Evolutionary conservation across 345 rosid genomes (phyloP).

Genomic region (Salix purpurea): DNA sequence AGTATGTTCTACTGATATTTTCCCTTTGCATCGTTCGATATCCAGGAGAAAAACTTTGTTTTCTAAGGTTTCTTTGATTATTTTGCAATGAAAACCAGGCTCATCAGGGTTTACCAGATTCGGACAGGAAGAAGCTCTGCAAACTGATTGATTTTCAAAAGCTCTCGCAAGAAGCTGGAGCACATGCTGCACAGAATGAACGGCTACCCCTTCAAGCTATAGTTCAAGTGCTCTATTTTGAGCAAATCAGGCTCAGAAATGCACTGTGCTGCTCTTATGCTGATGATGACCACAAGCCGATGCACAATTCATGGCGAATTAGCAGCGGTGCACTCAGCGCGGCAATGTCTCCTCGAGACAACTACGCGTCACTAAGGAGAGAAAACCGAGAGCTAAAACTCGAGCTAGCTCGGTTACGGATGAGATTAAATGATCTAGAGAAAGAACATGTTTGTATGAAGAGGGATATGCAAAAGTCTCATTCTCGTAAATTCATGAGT

Average conservation of each 20-base stretch:
- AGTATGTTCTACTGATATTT: conserved; percentile 31
- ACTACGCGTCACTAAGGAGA: conserved; percentile 87
- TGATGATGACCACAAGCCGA: conserved; percentile 67
- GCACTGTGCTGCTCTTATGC: conserved; percentile 58
- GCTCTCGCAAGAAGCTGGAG: conserved; percentile 96
- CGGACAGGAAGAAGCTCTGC: conserved; percentile 76
- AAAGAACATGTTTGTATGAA: conserved; percentile 96
- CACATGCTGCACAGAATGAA: conserved; percentile 94
- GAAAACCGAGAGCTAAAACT: conserved; percentile 93
- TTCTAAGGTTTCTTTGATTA: background rate
- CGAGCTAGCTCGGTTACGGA: conserved; percentile 80
- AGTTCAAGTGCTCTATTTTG: conserved; percentile 94
- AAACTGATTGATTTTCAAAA: conserved; percentile 89
- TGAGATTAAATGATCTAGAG: conserved; percentile 93
- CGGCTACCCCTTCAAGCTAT: conserved; percentile 93
- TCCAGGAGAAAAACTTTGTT: no score
- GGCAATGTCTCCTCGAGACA: conserved; percentile 95
- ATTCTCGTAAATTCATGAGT: conserved; percentile 76
- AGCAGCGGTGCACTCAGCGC: conserved; percentile 95
- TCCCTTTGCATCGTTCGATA: background rate
- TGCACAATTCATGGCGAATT: conserved; percentile 76
- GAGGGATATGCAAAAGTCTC: conserved; percentile 90
- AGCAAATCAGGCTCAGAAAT: conserved; percentile 82
- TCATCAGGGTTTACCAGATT: conserved; percentile 67
- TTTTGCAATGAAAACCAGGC: conserved; percentile 40